Percentiles rank a stretch among this genome's conserved stretches.
Conservation (phyloP, 2,329 filamentous ascomycete genomes). For the Aspergillus chevalieri region DNA sequence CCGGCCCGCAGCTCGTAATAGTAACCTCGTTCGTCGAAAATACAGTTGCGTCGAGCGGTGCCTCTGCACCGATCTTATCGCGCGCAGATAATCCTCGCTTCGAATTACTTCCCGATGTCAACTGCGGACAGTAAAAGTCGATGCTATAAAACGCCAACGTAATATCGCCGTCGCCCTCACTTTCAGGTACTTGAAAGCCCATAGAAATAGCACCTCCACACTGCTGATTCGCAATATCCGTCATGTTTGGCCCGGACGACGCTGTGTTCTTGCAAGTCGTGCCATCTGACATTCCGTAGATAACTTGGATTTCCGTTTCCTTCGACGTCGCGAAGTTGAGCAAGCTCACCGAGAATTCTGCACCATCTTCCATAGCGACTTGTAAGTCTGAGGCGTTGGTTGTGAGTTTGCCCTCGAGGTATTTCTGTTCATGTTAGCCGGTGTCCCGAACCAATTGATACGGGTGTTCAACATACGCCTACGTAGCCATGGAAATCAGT, state of each 20-base stretch:
- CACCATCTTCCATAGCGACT: slow-evolving; percentile 36
- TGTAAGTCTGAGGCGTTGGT: slow-evolving; percentile 32
- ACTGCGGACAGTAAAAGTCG: too few species aligned
- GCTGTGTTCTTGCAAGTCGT: slow-evolving; percentile 72
- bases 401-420: too few species aligned
- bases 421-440: slow-evolving; percentile 41
- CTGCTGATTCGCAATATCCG: slow-evolving; percentile 72
- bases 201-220: slow-evolving; percentile 87
- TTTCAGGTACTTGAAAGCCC: slow-evolving; percentile 58
- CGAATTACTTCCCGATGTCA: too few species aligned
- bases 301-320: slow-evolving; percentile 74
- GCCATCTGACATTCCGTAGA: slow-evolving; percentile 80
- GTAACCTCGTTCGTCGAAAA: slow-evolving; percentile 1
- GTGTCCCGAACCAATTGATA: slow-evolving; percentile 33
- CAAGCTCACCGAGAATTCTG: slow-evolving; percentile 65
- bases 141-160: too few species aligned
- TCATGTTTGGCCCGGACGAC: slow-evolving; percentile 61
- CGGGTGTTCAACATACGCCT: slow-evolving; percentile 29
- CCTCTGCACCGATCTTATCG: too few species aligned
- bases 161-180: slow-evolving; percentile 29
- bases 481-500: slow-evolving; percentile 21
- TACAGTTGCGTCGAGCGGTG: slow-evolving; percentile 7
- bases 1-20: slow-evolving; percentile 3
- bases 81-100: too few species aligned
- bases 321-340: slow-evolving; percentile 69